Conservation (phyloP, 257 asterid genomes). For the Coffea canephora region DNA sequence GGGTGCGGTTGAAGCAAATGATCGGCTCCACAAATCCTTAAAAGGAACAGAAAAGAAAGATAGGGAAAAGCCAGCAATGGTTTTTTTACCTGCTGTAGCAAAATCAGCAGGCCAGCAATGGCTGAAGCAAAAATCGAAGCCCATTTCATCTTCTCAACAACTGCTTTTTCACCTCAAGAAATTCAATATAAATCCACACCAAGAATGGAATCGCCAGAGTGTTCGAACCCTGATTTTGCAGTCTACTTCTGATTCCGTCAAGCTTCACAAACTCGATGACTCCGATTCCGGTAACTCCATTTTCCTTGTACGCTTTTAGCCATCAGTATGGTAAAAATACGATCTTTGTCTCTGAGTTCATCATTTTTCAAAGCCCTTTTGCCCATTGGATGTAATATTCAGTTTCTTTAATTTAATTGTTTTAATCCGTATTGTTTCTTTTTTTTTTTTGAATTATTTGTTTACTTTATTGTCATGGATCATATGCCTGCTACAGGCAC, state of each 20-base stretch:
- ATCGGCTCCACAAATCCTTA: not conserved
- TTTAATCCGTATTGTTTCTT: not conserved
- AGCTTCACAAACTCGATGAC: conserved; percentile 55
- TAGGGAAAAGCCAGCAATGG: conserved; percentile 25
- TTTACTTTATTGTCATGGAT: too few species aligned
- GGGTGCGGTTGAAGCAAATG: too few species aligned
- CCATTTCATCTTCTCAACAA: conserved; percentile 10
- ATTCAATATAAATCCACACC: conserved; percentile 1
- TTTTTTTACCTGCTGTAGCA: conserved; percentile 31
- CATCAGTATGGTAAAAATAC: not conserved
- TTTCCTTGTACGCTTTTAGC: not conserved
- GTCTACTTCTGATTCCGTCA: conserved; percentile 65
- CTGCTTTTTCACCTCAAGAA: conserved; percentile 23
- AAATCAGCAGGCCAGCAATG: conserved; percentile 35
- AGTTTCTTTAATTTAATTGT: not conserved
- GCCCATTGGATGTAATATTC: not conserved
- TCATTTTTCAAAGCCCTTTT: not conserved
- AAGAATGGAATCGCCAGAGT: conserved; percentile 37
- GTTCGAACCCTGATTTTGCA: conserved; percentile 62
- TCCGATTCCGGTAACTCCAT: conserved; percentile 59
- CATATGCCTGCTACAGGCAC: too few species aligned
- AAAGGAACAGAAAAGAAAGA: not conserved
- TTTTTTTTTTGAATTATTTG: too few species aligned
- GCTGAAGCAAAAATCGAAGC: conserved; percentile 30
- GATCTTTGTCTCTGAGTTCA: not conserved